Percentiles rank a stretch among this genome's conserved stretches.
Conservation (phyloP, 2,329 filamentous ascomycete species). For the Aureobasidium sp. region DNA sequence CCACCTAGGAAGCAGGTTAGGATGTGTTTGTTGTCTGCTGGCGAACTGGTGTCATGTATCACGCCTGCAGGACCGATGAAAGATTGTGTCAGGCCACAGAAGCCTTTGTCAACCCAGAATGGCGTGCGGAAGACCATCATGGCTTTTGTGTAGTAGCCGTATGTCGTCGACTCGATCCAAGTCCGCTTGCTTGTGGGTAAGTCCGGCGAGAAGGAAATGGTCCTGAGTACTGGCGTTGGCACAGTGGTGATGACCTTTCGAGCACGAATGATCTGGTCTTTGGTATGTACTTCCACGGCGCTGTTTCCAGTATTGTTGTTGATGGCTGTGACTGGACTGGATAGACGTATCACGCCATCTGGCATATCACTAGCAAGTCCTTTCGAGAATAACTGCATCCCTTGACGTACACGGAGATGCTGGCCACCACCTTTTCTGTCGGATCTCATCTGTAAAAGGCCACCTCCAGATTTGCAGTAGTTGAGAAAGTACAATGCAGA, state of each 20-base stretch:
- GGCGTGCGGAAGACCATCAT: conserved; percentile 39
- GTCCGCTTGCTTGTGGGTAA: conserved; percentile 35
- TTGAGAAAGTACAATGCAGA: conserved; percentile 47
- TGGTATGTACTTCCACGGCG: conserved; percentile 20
- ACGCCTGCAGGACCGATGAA: conserved; percentile 40
- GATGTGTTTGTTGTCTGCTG: neutral
- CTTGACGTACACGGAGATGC: conserved; percentile 41
- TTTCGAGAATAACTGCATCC: conserved; percentile 36
- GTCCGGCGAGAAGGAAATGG: conserved; percentile 40
- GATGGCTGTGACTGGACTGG: conserved; percentile 25
- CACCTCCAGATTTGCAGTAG: conserved; percentile 46
- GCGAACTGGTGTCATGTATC: conserved; percentile 35
- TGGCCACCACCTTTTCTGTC: conserved; percentile 47
- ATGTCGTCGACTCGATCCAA: conserved; percentile 27
- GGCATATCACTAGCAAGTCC: conserved; percentile 30
- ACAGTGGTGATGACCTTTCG: conserved; percentile 42
- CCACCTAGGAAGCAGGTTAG: conserved; percentile 7
- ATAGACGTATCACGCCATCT: conserved; percentile 21
- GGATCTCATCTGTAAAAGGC: conserved; percentile 45
- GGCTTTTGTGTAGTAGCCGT: conserved; percentile 45
- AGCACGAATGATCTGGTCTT: conserved; percentile 27
- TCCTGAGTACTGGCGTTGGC: conserved; percentile 37
- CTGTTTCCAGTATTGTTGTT: conserved; percentile 9
- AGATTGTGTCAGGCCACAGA: conserved; percentile 39
- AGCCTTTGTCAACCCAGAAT: conserved; percentile 37